Percentiles rank a stretch among this genome's conserved stretches.
These are phyloP conservation scores for Daucus carota DNA, from an alignment of 129 eudicot species.

Conservation along the genomic window DNA sequence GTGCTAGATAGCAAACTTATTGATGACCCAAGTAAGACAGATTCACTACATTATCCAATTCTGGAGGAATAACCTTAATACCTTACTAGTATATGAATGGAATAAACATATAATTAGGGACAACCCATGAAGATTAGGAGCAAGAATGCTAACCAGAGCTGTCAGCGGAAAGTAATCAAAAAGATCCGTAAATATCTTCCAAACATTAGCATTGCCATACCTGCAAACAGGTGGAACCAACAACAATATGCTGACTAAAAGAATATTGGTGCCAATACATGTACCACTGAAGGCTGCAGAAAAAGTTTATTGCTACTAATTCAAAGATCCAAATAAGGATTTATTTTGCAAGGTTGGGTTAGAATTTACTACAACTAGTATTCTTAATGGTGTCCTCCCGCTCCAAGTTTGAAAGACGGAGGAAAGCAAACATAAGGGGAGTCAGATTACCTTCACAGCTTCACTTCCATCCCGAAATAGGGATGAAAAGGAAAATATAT, in stretches of 20 bases:
- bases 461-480: background rate
- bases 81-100: background rate
- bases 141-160: constrained; percentile 57
- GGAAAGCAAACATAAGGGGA: background rate
- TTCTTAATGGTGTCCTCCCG: background rate
- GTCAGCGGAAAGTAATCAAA: constrained; percentile 72
- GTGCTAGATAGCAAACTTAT: background rate
- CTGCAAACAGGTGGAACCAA: constrained; percentile 24
- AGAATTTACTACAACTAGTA: background rate
- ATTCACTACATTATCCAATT: background rate
- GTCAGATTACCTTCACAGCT: background rate
- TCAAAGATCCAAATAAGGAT: background rate
- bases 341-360: background rate
- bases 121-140: background rate
- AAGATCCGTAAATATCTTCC: constrained; percentile 75
- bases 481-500: background rate
- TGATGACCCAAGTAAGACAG: background rate
- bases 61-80: background rate
- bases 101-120: background rate
- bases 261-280: background rate
- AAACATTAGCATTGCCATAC: constrained; percentile 75
- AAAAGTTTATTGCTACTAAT: background rate
- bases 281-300: background rate
- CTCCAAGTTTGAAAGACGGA: background rate
- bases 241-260: background rate